Percentiles rank a stretch among this genome's conserved stretches.
phyloP scores from a whole-genome alignment of 805 yeast species.

The Candida succiphila region DNA sequence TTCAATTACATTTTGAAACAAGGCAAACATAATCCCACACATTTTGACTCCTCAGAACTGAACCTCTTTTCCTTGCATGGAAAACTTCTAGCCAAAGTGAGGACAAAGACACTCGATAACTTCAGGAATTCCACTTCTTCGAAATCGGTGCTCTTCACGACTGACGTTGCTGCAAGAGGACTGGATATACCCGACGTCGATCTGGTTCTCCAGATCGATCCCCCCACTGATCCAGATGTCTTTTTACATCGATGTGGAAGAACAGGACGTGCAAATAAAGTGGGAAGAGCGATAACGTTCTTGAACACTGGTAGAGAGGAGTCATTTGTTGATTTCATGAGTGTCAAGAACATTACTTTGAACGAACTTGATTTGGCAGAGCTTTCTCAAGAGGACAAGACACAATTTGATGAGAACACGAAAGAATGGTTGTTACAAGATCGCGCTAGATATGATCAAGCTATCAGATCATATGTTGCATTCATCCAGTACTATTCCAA shows the following conservation, averaged over 20 bases:
- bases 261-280: constrained; percentile 85
- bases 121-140: constrained; percentile 40
- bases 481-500: constrained; percentile 77
- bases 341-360: constrained; percentile 54
- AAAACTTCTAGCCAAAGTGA: constrained; percentile 69
- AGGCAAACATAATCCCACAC: constrained; percentile 12
- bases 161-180: constrained; percentile 99
- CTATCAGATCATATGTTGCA: constrained; percentile 72
- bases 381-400: constrained; percentile 6
- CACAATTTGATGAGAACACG: constrained; percentile 21
- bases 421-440: constrained; percentile 59
- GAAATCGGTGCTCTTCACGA: constrained; percentile 68
- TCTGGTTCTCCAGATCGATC: constrained; percentile 85
- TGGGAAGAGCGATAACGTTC: constrained; percentile 72
- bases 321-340: constrained; percentile 72
- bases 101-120: constrained; percentile 58
- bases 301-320: constrained; percentile 70
- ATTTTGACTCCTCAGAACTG: constrained; percentile 7
- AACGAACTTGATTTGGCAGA: constrained; percentile 23
- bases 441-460: constrained; percentile 73
- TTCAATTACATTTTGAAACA: constrained; percentile 31
- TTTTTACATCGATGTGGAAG: constrained; percentile 93
- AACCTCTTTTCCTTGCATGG: constrained; percentile 79
- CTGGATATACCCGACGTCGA: constrained; percentile 94
- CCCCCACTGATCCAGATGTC: constrained; percentile 88